These are phyloP conservation scores for Aspergillus quadricinctus DNA, from an alignment of 2,329 filamentous ascomycete species.

Conservation along the genomic window DNA sequence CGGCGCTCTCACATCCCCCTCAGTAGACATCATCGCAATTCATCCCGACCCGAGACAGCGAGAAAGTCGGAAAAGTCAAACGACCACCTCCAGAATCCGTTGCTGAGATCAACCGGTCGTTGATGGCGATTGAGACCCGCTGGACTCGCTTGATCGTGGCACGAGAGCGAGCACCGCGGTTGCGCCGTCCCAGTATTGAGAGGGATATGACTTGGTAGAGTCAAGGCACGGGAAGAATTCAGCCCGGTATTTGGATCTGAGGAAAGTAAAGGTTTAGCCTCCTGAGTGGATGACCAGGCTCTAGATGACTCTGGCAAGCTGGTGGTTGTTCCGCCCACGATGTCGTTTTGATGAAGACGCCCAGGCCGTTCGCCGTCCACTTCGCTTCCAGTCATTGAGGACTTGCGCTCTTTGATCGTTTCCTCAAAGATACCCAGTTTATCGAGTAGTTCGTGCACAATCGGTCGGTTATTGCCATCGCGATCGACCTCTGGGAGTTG, in stretches of 20 bases:
- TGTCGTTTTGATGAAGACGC: not conserved
- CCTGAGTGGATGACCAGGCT: not conserved
- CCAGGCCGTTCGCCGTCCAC: not conserved
- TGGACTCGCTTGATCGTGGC: not conserved
- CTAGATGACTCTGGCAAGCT: not conserved
- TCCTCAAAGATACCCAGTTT: not conserved
- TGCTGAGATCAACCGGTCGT: not conserved
- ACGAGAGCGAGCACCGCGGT: not conserved
- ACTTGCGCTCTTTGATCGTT: not conserved
- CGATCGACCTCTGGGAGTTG: not conserved
- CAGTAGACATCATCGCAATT: not conserved
- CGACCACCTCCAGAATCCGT: not conserved
- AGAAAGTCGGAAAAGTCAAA: not conserved
- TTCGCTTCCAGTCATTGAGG: not conserved
- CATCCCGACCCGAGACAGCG: not conserved
- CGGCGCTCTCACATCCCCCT: not conserved
- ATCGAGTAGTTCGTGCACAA: not conserved
- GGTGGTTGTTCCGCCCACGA: not conserved
- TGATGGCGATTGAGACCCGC: not conserved
- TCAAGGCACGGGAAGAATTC: not conserved
- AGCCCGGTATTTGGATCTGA: not conserved
- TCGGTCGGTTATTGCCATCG: not conserved
- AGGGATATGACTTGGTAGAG: not conserved
- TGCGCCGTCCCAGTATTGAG: not conserved
- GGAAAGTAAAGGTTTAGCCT: not conserved